These are phyloP conservation scores for Astrothelium macrocarpum DNA, from an alignment of 495 filamentous ascomycete genomes.

Conservation along the genomic window DNA sequence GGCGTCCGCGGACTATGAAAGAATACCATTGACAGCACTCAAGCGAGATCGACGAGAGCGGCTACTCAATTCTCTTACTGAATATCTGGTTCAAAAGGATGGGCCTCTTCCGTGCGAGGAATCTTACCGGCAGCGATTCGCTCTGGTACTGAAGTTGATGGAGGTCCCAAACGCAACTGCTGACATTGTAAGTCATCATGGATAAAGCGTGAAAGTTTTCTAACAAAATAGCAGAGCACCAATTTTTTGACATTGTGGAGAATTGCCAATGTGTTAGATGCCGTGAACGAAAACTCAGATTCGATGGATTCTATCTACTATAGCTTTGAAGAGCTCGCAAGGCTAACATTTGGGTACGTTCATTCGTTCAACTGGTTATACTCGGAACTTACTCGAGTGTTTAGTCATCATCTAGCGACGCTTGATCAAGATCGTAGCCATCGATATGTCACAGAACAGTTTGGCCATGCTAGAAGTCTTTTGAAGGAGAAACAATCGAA, in stretches of 20 bases:
- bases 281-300: neutral
- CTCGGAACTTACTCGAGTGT: neutral
- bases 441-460: neutral
- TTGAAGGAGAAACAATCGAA: neutral
- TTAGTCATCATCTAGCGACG: slow-evolving; percentile 5
- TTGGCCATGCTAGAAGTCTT: neutral
- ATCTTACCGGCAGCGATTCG: neutral
- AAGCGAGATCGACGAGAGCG: slow-evolving; percentile 7
- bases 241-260: slow-evolving; percentile 3
- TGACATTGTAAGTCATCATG: slow-evolving; percentile 2
- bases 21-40: neutral
- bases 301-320: neutral
- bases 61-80: neutral
- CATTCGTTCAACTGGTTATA: neutral
- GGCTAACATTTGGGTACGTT: neutral
- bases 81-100: neutral
- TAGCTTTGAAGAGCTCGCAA: slow-evolving; percentile 6
- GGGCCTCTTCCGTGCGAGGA: neutral
- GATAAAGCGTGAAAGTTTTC: neutral
- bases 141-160: slow-evolving; percentile 12
- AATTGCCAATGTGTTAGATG: neutral
- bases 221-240: neutral
- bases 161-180: slow-evolving; percentile 15
- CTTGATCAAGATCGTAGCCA: slow-evolving; percentile 10
- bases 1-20: neutral